Conservation (phyloP, 176 grass and related monocot genomes). For the Themeda triandra region DNA sequence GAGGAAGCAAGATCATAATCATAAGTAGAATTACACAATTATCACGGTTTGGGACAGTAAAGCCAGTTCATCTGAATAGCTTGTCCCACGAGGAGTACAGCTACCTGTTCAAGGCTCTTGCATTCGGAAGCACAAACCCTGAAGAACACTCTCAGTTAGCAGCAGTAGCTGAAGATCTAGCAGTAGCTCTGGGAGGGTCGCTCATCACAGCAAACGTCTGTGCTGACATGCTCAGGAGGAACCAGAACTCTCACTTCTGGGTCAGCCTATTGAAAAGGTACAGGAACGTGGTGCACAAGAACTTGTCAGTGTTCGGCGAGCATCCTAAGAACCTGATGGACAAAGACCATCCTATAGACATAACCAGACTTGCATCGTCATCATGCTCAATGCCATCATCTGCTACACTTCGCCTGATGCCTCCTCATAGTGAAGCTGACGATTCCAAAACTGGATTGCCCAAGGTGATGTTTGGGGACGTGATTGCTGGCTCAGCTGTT, state of each 20-base stretch:
- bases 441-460: neutral
- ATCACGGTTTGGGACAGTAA: slow-evolving; percentile 11
- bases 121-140: slow-evolving; percentile 24
- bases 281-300: neutral
- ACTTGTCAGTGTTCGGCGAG: neutral
- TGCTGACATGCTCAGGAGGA: slow-evolving; percentile 9
- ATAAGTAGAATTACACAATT: neutral
- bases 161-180: neutral
- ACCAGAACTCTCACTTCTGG: slow-evolving; percentile 19
- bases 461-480: slow-evolving; percentile 31
- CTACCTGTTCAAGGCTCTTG: slow-evolving; percentile 34
- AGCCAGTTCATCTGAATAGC: neutral
- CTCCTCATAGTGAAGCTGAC: neutral
- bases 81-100: slow-evolving; percentile 18
- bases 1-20: slow-evolving; percentile 36
- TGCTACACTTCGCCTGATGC: slow-evolving; percentile 12
- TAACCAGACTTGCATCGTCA: neutral
- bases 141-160: slow-evolving; percentile 16
- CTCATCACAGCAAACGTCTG: neutral
- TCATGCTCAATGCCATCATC: neutral
- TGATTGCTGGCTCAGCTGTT: slow-evolving; percentile 6
- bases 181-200: neutral
- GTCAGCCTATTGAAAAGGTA: neutral
- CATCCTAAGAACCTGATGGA: slow-evolving; percentile 30
- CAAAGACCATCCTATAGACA: neutral